Base-by-base conservation (phyloP, 108 stramenopile species). In the Ochromonas danica region DNA sequence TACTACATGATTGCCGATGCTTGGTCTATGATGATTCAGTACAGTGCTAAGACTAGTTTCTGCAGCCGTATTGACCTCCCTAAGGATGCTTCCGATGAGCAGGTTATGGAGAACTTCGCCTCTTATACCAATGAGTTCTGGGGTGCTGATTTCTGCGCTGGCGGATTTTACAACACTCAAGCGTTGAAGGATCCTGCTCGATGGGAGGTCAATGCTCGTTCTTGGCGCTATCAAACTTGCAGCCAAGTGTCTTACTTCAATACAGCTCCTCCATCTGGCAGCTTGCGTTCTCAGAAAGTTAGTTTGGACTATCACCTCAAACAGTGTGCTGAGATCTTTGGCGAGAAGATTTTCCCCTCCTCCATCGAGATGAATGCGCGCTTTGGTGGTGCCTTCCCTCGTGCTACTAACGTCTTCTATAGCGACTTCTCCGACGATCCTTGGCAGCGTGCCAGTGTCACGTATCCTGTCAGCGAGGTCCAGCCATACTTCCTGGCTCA, bases 211-310 rank as follows among this genome's bases (percentile, higher is more conserved):
- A 82, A 78, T 22, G n/a, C 77, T 28, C 78, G 82, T 28, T 77
- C 82, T 27, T 82, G 82, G 82, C 78, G 82, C 51, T 78, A 27
- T 30, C 82, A 82, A n/a, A 82, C 75, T 42, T 82, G 82, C 57
- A 30, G 0, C 35, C 45, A 82, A 77, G 57, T 82, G 6, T 74
- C 82, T 40, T 82, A 62, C 25, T 79, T 82, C 27, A 74, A 82
- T 33, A 41, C 40, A 3, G 82, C 82, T 2, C 82, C 82, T n/a
- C 10, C 40, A 22, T 1, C 27, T 1, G 79, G 67, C 0, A 38
- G 62, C 22, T 43, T 82, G 33, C 77, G 82, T 2, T 39, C 82
- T 6, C 17, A 30, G 60, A 0, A 28, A n/a, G 78, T 82, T 42
- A 35, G 28, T 40, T 43, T 82, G 31, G 82, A 82, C 6, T 79